Base-by-base conservation (phyloP, 2,329 filamentous ascomycete genomes). In the Diplodia mutila region DNA sequence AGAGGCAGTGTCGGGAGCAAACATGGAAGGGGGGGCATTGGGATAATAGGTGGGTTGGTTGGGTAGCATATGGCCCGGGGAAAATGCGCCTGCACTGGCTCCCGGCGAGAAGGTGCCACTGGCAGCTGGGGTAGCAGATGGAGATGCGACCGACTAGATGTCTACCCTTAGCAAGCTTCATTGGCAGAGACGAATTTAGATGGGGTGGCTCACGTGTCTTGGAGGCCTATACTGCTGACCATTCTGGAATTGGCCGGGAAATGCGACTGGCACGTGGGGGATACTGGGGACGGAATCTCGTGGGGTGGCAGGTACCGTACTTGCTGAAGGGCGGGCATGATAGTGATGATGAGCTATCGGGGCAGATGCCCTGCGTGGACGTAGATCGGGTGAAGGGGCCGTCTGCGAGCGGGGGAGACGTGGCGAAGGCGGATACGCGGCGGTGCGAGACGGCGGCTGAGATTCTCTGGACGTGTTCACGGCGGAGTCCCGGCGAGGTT, bases 181-280 rank as follows among this genome's bases (percentile, higher is more conserved):
- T n/a, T 46, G 6, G 27, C 5, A 37, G 18, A 3, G n/a, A 6
- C 21, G 7, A 6, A 39, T 32, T 34, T 29, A 27, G 49, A 29
- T 25, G 32, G 64, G 27, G 29, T 39, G 21, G 14, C 64, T 66
- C 32, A 66, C 64, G 27, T 55, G 64, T 66, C 64, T 51, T 12
- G 29, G 52, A 11, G 39, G 46, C 39, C 64, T 57, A 29, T 66
- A 66, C 16, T 49, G 63, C n/a, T 49, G 63, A n/a, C 63, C 55
- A 27, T 66, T 57, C 46, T 66, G 63, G 8, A 34, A 66, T 25
- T 66, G 63, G 23, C 63, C 48, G 1, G 63, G 63, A 16, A 66
- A 29, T 32, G 34, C 25, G 18, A 66, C 63, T 8, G 63, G 63
- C 25, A 46, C 46, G 27, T 32, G 63, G 18, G 63, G 63, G 18